Evolutionary conservation across 805 yeast genomes (phyloP), one percentile per base, ranked within the genome.

Genomic region (Zygosaccharomyces lentus): DNA sequence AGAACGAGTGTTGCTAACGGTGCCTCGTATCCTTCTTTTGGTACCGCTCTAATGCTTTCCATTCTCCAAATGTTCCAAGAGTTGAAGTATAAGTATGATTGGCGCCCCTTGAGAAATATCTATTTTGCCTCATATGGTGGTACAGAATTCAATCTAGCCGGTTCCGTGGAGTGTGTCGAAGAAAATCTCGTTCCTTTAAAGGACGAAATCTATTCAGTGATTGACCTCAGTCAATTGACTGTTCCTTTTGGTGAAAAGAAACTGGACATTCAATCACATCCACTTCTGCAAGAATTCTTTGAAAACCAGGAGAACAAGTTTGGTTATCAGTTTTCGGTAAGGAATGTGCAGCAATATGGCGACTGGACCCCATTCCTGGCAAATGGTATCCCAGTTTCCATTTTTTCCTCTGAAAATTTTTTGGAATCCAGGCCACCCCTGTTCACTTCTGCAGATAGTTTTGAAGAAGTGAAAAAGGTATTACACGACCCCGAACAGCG

Each of bases 71-170:
- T 85, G 0, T 78, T 89, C 44, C 79, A 87, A 16, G 72, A 78
- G 23, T 68, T 89, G 63, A 81, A 77, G 48, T 72, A 78, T 43
- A 71, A 80, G 30, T 75, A 74, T 55, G 79, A 81, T 49, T 90
- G 97, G 97, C 70, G 72, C 37, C 97, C 98, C 0, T 64, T 88
- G 32, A 76, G 98, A 62, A 74, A 90, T 2, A 81, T 90, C 10
- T 82, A 83, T 58, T 89, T 90, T 67, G 79, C 80, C 0, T 86
- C 96, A 0, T 88, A 85, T 70, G 95, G 90, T 56, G 96, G 86
- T 1, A 70, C 84, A 0, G 80, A 82, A 50, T 88, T 84, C 57
- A 89, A 89, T 60, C 68, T 74, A 53, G 96, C 93, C 0, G 98
- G 98, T 0, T 74, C 87, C n/a, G 74, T 89, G 0, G 91, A 84